These are phyloP conservation scores for Rhizopogon roseolus DNA, from an alignment of 768 basidiomycete species.

Conservation along the genomic window DNA sequence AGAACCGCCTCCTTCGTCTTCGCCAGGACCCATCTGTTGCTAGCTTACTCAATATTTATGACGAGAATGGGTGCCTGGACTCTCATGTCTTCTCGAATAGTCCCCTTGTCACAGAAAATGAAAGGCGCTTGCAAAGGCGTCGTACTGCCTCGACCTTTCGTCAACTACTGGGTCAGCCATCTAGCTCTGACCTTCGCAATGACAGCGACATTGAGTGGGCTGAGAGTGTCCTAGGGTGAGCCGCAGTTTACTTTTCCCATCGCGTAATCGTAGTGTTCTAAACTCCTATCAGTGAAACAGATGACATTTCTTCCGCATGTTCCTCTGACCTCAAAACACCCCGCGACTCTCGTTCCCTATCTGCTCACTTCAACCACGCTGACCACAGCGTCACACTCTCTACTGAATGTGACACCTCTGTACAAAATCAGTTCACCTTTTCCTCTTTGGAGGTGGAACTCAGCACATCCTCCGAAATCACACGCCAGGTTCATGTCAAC, in stretches of 20 bases:
- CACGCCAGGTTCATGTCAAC: conserved; percentile 11
- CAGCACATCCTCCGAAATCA: conserved; percentile 45
- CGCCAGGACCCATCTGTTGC: conserved; percentile 77
- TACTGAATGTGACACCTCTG: conserved; percentile 42
- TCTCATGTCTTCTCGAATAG: conserved; percentile 63
- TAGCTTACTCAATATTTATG: conserved; percentile 69
- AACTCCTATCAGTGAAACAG: conserved; percentile 36
- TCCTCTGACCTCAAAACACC: conserved; percentile 55
- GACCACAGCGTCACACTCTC: conserved; percentile 34
- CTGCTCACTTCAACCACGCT: conserved; percentile 32
- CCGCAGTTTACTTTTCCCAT: background rate
- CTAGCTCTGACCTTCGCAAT: conserved; percentile 21
- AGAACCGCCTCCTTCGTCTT: conserved; percentile 51
- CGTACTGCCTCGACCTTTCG: conserved; percentile 71
- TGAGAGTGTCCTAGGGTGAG: conserved; percentile 67
- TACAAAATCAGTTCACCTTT: conserved; percentile 36
- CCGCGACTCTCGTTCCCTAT: conserved; percentile 32
- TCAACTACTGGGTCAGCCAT: conserved; percentile 60
- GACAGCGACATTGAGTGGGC: conserved; percentile 80
- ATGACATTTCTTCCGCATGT: conserved; percentile 35
- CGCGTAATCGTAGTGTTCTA: background rate
- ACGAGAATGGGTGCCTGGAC: conserved; percentile 63
- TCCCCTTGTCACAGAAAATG: conserved; percentile 28
- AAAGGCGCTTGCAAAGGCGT: conserved; percentile 48
- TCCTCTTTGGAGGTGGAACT: conserved; percentile 77